Evolutionary conservation across 73 alveolate genomes (phyloP), one percentile per base, ranked within the genome.

Genomic region (Durusdinium trenchii): DNA sequence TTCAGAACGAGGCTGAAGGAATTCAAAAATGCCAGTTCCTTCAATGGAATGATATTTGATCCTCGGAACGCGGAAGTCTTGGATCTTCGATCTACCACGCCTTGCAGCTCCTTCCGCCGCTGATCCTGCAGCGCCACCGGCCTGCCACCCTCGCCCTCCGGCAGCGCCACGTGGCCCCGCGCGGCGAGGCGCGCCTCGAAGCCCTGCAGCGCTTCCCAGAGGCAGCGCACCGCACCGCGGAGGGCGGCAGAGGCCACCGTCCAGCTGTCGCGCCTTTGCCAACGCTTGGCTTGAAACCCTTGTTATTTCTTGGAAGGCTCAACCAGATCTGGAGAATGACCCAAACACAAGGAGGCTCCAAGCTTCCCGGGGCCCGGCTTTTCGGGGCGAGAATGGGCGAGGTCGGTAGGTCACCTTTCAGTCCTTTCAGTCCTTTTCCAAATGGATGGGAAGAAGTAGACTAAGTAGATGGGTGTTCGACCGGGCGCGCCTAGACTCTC

Each of bases 151-250:
- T 64, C 23, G 48, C 91, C 91, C 67, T 48, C 91, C 48, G 71
- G 36, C 9, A 84, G 75, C 94, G 50, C 94, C 64, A 54, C 64
- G 64, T 54, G 64, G 64, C 28, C 64, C 51, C 94, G 94, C 51
- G 94, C 94, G 50, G 76, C 38, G 50, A 84, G 52, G 52, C 94
- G 94, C 54, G 94, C 94, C 51, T 84, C 94, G 43, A 84, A 84
- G 50, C 94, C 94, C 36, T 84, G 76, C 52, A 51, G 38, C 7
- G 91, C 91, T 75, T 84, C 94, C 94, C 76, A 48, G 20, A 84
- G 36, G 43, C 94, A 84, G 28, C 94, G 94, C 28, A 84, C 76
- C 48, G 71, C 94, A 35, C 47, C 75, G 32, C 23, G 76, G 38
- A 84, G n/a, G 73, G 94, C 94, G 36, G 3, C 51, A 28, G 38